Evolutionary conservation across 2,329 filamentous ascomycete genomes (phyloP).

Genomic region (Xylaria sp.): DNA sequence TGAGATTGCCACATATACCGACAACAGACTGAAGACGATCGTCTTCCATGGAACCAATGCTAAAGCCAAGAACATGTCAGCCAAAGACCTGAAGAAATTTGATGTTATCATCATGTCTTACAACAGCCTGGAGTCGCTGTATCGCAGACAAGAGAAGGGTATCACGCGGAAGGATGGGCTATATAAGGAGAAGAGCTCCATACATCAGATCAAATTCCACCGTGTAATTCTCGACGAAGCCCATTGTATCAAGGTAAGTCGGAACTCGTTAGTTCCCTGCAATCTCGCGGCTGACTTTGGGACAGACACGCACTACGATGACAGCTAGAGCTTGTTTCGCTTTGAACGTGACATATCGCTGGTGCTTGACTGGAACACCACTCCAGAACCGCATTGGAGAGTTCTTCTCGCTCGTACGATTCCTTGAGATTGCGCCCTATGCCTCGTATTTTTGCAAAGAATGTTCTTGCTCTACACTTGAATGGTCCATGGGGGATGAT

Average conservation of each 20-base stretch:
- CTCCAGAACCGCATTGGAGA: slow-evolving; percentile 97
- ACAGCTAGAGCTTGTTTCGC: slow-evolving; percentile 96
- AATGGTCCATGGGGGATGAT: slow-evolving; percentile 82
- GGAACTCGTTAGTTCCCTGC: neutral
- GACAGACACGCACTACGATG: slow-evolving; percentile 80
- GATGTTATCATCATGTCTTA: slow-evolving; percentile 99
- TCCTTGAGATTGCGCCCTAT: slow-evolving; percentile 88
- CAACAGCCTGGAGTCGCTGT: slow-evolving; percentile 89
- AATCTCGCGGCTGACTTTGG: slow-evolving; percentile 33
- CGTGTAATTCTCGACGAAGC: slow-evolving; percentile 94
- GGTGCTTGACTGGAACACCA: slow-evolving; percentile 95
- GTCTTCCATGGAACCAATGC: slow-evolving; percentile 89
- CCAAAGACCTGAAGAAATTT: slow-evolving; percentile 80
- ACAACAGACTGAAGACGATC: slow-evolving; percentile 88
- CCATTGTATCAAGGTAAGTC: slow-evolving; percentile 83
- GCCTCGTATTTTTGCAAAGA: slow-evolving; percentile 93
- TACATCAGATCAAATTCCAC: slow-evolving; percentile 89
- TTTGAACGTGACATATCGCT: slow-evolving; percentile 86
- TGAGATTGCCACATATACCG: slow-evolving; percentile 83
- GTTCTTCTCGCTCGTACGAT: slow-evolving; percentile 93
- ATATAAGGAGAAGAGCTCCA: slow-evolving; percentile 80
- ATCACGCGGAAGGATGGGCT: slow-evolving; percentile 83
- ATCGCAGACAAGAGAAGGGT: slow-evolving; percentile 91
- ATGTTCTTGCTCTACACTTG: slow-evolving; percentile 81
- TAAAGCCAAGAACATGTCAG: slow-evolving; percentile 80